A percentile compares a stretch with the other conserved stretches of the same genome.
Evolutionary conservation across 352 stramenopile genomes (phyloP).

Genomic region (Phytopythium boreale): DNA sequence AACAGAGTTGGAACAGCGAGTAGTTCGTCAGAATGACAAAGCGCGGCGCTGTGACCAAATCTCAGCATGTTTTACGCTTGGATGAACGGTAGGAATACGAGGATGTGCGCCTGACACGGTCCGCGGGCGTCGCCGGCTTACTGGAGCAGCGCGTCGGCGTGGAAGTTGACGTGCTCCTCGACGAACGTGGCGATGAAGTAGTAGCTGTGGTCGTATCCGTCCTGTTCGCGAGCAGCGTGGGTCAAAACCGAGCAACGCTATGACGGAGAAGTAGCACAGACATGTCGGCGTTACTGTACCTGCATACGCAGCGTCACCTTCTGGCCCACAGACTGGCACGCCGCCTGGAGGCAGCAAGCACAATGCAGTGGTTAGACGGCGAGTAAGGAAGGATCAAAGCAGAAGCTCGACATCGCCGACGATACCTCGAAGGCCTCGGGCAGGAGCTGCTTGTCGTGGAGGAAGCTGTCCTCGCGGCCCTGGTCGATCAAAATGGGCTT

Average conservation of each 20-base stretch:
- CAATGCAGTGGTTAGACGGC: neutral
- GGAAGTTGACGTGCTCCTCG: slow-evolving; percentile 94
- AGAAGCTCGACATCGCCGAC: neutral
- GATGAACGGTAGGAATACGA: too few relatives aligned
- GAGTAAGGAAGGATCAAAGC: neutral
- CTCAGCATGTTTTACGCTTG: too few relatives aligned
- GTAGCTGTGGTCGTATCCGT: slow-evolving; percentile 97
- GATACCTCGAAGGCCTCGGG: slow-evolving; percentile 83
- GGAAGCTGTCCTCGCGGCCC: slow-evolving; percentile 87
- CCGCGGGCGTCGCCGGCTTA: slow-evolving; percentile 9
- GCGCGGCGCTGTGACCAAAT: too few relatives aligned
- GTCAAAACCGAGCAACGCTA: too few relatives aligned
- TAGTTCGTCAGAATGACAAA: too few relatives aligned
- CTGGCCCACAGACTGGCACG: slow-evolving; percentile 80
- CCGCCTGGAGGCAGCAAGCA: slow-evolving; percentile 23
- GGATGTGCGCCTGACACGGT: too few relatives aligned
- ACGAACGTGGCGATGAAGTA: slow-evolving; percentile 97
- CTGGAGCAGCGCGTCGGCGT: slow-evolving; percentile 85
- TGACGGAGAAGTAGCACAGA: too few relatives aligned
- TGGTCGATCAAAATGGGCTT: slow-evolving; percentile 90
- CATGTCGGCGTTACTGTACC: slow-evolving; percentile 16
- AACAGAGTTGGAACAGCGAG: too few relatives aligned
- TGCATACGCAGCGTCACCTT: slow-evolving; percentile 77
- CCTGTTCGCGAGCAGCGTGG: too few relatives aligned
- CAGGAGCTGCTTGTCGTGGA: slow-evolving; percentile 89